Conservation (phyloP, 1,284 basidiomycete species). For the Fistulinella cinereoalba region DNA sequence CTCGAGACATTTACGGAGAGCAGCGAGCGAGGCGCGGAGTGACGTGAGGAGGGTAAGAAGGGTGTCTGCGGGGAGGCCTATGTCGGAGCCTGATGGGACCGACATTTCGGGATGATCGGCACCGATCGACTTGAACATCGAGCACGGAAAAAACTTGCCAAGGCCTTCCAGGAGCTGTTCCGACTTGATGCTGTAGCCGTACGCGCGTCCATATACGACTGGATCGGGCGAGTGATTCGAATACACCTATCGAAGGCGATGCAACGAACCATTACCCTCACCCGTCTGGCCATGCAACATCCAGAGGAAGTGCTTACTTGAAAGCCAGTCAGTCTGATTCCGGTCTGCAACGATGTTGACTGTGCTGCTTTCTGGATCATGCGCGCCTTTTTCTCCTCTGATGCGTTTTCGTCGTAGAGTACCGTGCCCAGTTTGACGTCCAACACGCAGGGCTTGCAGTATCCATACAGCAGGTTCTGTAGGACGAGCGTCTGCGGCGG, state of each 20-base stretch:
- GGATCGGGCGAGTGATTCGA: slow-evolving; percentile 54
- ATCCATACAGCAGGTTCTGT: slow-evolving; percentile 77
- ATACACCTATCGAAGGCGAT: slow-evolving; percentile 60
- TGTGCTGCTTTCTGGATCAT: slow-evolving; percentile 72
- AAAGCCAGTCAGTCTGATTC: slow-evolving; percentile 85
- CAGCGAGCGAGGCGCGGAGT: slow-evolving; percentile 54
- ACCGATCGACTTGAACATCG: background rate
- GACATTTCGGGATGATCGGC: background rate
- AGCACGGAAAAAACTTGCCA: slow-evolving; percentile 73
- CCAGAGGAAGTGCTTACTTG: slow-evolving; percentile 53
- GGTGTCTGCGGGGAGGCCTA: slow-evolving; percentile 53
- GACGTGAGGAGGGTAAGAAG: slow-evolving; percentile 61
- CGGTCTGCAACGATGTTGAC: slow-evolving; percentile 75
- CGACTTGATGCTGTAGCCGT: slow-evolving; percentile 74
- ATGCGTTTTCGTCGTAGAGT: slow-evolving; percentile 70
- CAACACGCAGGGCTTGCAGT: slow-evolving; percentile 79
- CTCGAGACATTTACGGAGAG: slow-evolving; percentile 54
- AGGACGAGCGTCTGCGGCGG: slow-evolving; percentile 72
- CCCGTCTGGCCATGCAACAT: background rate
- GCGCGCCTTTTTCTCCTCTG: slow-evolving; percentile 72
- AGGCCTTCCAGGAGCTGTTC: slow-evolving; percentile 73
- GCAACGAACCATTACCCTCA: background rate
- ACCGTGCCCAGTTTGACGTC: slow-evolving; percentile 92
- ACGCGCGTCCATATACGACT: slow-evolving; percentile 70
- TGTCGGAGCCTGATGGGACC: slow-evolving; percentile 6